Conservation (phyloP, 2,329 filamentous ascomycete genomes). For the Magnaporthiopsis incrustans region DNA sequence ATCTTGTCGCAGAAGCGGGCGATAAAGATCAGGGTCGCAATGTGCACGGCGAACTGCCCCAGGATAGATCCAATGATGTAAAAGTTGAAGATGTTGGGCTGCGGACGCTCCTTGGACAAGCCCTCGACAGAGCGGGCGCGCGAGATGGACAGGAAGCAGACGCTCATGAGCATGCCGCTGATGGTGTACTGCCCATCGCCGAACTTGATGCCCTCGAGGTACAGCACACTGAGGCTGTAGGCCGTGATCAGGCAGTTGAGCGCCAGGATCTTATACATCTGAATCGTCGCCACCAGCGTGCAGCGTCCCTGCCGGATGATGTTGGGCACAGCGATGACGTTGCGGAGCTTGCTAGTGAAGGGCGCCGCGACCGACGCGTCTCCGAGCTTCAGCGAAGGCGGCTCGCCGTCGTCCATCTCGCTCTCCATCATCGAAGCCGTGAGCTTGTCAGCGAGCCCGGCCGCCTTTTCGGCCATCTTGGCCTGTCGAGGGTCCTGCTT, state of each 20-base stretch:
- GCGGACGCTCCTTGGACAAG: slow-evolving; percentile 90
- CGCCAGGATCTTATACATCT: slow-evolving; percentile 99
- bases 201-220: slow-evolving; percentile 98
- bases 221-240: slow-evolving; percentile 92
- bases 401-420: slow-evolving; percentile 81
- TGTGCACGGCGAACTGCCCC: slow-evolving; percentile 94
- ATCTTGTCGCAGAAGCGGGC: slow-evolving; percentile 79
- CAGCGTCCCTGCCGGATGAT: slow-evolving; percentile 97
- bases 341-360: slow-evolving; percentile 94
- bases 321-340: slow-evolving; percentile 94
- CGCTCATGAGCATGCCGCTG: slow-evolving; percentile 98
- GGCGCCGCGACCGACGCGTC: slow-evolving; percentile 95
- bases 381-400: slow-evolving; percentile 91
- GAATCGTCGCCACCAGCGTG: slow-evolving; percentile 94
- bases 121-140: slow-evolving; percentile 92
- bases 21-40: slow-evolving; percentile 88
- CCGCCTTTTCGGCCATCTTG: slow-evolving; percentile 61
- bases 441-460: slow-evolving; percentile 77
- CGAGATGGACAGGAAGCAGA: slow-evolving; percentile 98
- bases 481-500: slow-evolving; percentile 46
- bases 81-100: slow-evolving; percentile 97
- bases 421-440: slow-evolving; percentile 82
- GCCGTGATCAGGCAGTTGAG: slow-evolving; percentile 97
- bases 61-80: slow-evolving; percentile 98
- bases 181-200: slow-evolving; percentile 97